Evolutionary conservation across 495 filamentous ascomycete genomes (phyloP).

Genomic region (Neurospora sublineolata): DNA sequence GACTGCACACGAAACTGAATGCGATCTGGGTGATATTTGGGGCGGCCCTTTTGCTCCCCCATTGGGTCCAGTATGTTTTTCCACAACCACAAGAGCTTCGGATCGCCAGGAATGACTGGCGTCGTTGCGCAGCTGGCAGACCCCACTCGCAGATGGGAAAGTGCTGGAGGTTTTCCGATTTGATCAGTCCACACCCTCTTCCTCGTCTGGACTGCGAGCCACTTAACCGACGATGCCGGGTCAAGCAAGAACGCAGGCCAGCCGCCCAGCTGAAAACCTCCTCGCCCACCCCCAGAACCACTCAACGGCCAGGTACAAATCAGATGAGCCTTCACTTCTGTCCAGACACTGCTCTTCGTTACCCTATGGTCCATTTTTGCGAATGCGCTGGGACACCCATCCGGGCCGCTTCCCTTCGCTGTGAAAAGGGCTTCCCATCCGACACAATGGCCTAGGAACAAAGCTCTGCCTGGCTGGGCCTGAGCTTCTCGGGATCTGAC

Average conservation of each 20-base stretch:
- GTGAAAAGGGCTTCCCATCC: neutral
- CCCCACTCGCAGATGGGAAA: neutral
- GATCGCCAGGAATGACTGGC: neutral
- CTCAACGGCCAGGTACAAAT: neutral
- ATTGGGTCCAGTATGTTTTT: neutral
- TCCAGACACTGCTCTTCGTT: neutral
- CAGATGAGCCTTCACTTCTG: neutral
- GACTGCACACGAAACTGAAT: neutral
- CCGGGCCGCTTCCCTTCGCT: neutral
- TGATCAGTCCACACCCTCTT: neutral
- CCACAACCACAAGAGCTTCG: neutral
- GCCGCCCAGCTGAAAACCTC: neutral
- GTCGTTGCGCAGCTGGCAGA: constrained; percentile 2
- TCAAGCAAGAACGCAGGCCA: neutral
- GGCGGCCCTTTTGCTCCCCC: neutral
- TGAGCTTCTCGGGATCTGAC: neutral
- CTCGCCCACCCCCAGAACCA: neutral
- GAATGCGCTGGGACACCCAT: neutral
- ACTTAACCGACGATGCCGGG: neutral
- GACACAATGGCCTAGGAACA: neutral
- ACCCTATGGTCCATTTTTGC: neutral
- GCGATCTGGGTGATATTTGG: neutral
- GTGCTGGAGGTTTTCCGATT: neutral
- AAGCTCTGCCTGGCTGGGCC: neutral
- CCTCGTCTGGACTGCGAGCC: neutral